A percentile compares a stretch with the other conserved stretches of the same genome.
Conservation (phyloP, 345 rosid species). For the Eucalyptus urophylla region DNA sequence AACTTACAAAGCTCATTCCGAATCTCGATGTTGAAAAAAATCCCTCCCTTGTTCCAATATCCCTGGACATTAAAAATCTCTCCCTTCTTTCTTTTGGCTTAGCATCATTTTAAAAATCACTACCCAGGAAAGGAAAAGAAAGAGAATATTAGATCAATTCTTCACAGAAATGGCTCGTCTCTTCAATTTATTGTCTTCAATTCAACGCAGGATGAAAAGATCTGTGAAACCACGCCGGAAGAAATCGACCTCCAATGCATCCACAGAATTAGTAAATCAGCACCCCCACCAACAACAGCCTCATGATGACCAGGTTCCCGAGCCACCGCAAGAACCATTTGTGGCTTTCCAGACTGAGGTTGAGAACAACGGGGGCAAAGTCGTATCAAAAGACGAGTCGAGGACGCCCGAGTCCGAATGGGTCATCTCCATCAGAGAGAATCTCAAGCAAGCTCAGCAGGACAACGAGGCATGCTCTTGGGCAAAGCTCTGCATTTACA, state of each 20-base stretch:
- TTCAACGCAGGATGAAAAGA: rapidly evolving
- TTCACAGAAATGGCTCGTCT: conserved; percentile 30
- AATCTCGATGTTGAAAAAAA: conserved; percentile 5
- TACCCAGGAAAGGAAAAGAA: rapidly evolving
- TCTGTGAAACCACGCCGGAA: not conserved
- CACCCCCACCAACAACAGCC: not conserved
- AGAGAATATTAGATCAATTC: not conserved
- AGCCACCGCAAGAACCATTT: conserved; percentile 3
- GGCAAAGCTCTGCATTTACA: conserved; percentile 41
- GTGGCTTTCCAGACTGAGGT: not conserved
- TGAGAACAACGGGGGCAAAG: conserved; percentile 3
- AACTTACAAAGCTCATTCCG: not conserved
- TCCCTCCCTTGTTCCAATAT: not conserved
- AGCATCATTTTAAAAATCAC: rapidly evolving
- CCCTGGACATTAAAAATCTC: not conserved
- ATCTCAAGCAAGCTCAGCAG: conserved; percentile 41
- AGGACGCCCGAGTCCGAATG: conserved; percentile 33
- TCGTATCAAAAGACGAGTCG: not conserved
- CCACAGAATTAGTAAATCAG: not conserved
- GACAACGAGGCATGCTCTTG: conserved; percentile 47
- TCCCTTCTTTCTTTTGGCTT: not conserved
- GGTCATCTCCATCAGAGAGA: conserved; percentile 50
- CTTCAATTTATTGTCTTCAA: rapidly evolving
- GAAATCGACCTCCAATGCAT: not conserved
- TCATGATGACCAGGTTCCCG: not conserved